Evolutionary conservation across 2,329 filamentous ascomycete species (phyloP), one percentile per base, ranked within the genome.

Genomic region (Aspergillus ustus): DNA sequence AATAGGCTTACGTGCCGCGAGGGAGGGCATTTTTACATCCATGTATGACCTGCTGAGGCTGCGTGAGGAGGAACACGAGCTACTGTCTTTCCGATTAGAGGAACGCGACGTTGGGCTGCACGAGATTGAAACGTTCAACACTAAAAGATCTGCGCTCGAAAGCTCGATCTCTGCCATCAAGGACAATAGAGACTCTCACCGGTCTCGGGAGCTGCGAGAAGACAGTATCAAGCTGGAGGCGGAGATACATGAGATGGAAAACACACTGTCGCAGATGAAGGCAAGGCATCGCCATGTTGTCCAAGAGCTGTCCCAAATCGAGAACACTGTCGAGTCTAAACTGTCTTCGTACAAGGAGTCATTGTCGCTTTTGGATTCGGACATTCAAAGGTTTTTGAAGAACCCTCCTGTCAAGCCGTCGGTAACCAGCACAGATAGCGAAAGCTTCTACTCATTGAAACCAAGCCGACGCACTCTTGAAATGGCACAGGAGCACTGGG

Each of bases 401-500:
- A 75, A 76, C 28, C 82, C 82, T 13, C 82, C 79, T 4, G 67
- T 81, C 31, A 72, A 74, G 56, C 74, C 82, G 8, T 67, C 78
- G n/a, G 62, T 65, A 3, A 66, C 67, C n/a, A 61, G 45, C 6
- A 67, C 75, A 2, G 66, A 59, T 20, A 60, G 71, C 70, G 63
- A 79, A 60, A 77, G 75, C 2, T 85, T 85, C 66, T 80, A 83
- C 53, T 75, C 80, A 2, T 74, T 88, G 34, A 84, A 84, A n/a
- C 76, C 81, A 0, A 82, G 84, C 58, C 81, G 85, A 40, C 79
- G 87, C 46, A 89, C 86, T 1, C 78, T 89, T 28, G 82, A 84
- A 31, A 83, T 88, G 81, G 87, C 85, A 4, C 80, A 80, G 59
- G 84, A 87, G 46, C 82, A 86, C 64, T 87, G 84, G 81, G 73